Evolutionary conservation across 1,139 yeast species (phyloP), one percentile per base, ranked within the genome.

Genomic region (Magnusiomyces ingens): DNA sequence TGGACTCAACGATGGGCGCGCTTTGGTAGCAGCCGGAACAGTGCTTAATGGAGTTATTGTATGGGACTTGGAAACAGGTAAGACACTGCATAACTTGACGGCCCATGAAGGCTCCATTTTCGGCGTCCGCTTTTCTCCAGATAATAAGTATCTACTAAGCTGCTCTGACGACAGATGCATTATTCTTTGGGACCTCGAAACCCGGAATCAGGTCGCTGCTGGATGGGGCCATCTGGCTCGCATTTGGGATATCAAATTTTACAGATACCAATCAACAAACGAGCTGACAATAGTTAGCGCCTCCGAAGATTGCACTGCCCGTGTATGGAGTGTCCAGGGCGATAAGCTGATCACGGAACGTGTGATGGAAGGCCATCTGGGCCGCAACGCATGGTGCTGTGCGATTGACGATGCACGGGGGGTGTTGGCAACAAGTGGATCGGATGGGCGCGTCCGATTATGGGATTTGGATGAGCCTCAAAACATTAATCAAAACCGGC

Each of bases 201-300:
- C 62, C 2, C 93, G 94, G 0, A 60, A 71, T 6, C 70, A 82
- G 36, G 60, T 86, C 40, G 85, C 93, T 1, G 79, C 82, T 42
- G 98, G 96, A 0, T 93, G 98, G 97, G 98, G 98, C 15, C 99
- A 93, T 66, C 85, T 87, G 2, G 91, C 98, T 0, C 78, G 99
- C 65, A 90, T 93, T 45, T 93, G 99, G 99, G 79, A 79, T 45
- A 73, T 93, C 52, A 75, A 75, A 46, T 89, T 90, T 66, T 78
- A 74, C 57, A 68, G 69, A n/a, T 47, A 26, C 19, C 32, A 37
- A 15, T 15, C 43, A 2, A 15, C 11, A 15, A 6, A 40, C 8
- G 10, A 17, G 2, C 19, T 18, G 11, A 58, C 67, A 6, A 64
- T 84, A 1, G 72, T 79, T 29, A 85, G 95, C 69, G 81, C 83